Percentiles rank a stretch among this genome's conserved stretches.
Evolutionary conservation across 352 stramenopile species (phyloP).

Genomic region (Pythium volutum): DNA sequence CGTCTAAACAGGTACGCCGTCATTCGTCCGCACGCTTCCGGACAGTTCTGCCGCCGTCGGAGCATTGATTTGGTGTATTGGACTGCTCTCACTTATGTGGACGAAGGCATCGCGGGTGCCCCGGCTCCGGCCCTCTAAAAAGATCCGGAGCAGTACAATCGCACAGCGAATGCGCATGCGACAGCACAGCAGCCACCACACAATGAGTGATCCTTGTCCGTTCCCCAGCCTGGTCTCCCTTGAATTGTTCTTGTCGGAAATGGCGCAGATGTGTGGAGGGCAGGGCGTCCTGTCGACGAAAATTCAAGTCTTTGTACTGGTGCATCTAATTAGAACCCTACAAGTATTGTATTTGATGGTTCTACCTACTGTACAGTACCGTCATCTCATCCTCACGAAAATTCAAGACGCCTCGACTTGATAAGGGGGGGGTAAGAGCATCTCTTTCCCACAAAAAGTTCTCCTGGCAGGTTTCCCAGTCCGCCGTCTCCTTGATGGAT

Average conservation of each 20-base stretch:
- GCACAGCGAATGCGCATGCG: constrained; percentile 6
- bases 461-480: too few species aligned
- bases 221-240: background rate
- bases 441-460: too few species aligned
- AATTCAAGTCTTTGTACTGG: background rate
- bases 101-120: background rate
- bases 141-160: constrained; percentile 9
- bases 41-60: background rate
- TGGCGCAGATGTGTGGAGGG: background rate
- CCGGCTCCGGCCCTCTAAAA: background rate
- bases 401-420: too few species aligned
- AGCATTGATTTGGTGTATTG: background rate
- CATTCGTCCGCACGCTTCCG: background rate
- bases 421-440: too few species aligned
- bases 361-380: too few species aligned
- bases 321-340: too few species aligned
- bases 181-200: background rate
- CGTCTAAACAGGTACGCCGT: constrained; percentile 4
- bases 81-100: background rate
- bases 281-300: background rate
- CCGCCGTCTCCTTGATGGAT: too few species aligned
- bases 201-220: background rate
- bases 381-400: too few species aligned
- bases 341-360: too few species aligned
- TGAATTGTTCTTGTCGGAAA: background rate